Conservation (phyloP, 768 basidiomycete species). For the Tricholoma flavovirens region DNA sequence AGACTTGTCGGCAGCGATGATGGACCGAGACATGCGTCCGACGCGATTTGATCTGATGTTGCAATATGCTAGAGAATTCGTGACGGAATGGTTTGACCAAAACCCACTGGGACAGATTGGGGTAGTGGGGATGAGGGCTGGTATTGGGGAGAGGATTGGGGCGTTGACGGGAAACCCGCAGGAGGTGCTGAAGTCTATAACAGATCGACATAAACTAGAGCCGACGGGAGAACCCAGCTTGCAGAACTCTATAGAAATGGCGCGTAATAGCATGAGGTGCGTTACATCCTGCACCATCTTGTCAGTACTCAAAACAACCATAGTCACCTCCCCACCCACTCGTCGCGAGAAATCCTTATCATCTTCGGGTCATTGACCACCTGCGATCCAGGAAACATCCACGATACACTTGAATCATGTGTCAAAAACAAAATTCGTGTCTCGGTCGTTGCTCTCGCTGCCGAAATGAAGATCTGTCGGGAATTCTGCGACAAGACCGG, state of each 20-base stretch:
- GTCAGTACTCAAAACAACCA: not conserved
- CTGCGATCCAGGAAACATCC: conserved; percentile 95
- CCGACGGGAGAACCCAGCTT: conserved; percentile 91
- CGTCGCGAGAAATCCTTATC: conserved; percentile 91
- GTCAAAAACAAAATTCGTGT: conserved; percentile 82
- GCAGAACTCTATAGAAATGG: conserved; percentile 98
- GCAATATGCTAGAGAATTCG: conserved; percentile 87
- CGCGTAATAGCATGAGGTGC: conserved; percentile 87
- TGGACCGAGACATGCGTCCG: conserved; percentile 93
- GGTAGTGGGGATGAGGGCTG: conserved; percentile 86
- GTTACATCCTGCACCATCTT: conserved; percentile 3
- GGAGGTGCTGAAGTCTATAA: conserved; percentile 83
- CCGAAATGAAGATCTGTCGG: conserved; percentile 97
- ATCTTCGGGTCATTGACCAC: conserved; percentile 95
- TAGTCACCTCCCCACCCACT: conserved; percentile 96
- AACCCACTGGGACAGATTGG: conserved; percentile 98
- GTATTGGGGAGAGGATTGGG: conserved; percentile 83
- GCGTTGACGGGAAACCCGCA: conserved; percentile 99
- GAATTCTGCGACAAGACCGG: conserved; percentile 89
- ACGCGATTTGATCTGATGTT: conserved; percentile 89
- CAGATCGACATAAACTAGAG: conserved; percentile 83
- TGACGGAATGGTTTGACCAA: conserved; percentile 98
- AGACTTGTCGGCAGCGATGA: conserved; percentile 88
- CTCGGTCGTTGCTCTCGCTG: conserved; percentile 89
- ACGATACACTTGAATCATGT: conserved; percentile 86